Evolutionary conservation across 495 filamentous ascomycete genomes (phyloP).

Genomic region (Neurospora sublineolata): DNA sequence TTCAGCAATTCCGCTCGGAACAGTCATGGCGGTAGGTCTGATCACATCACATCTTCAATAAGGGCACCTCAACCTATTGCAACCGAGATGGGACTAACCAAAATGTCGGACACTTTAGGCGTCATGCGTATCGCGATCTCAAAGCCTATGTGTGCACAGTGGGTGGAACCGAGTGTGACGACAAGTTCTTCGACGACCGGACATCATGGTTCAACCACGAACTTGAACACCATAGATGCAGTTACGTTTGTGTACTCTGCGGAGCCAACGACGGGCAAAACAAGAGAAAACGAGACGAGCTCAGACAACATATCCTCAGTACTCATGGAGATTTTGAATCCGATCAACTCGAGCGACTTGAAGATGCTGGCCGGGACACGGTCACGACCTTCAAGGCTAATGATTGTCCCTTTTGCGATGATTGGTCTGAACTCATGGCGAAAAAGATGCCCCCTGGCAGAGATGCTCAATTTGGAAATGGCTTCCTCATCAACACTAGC

Average conservation of each 20-base stretch:
- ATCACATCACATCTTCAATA: neutral
- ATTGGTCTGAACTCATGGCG: neutral
- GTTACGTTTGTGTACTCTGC: conserved; percentile 19
- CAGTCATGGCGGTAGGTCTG: conserved; percentile 10
- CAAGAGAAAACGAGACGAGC: neutral
- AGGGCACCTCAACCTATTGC: neutral
- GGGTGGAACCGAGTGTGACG: conserved; percentile 12
- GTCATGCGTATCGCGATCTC: conserved; percentile 24
- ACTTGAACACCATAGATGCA: conserved; percentile 15
- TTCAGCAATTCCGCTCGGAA: conserved; percentile 12
- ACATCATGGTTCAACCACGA: conserved; percentile 26
- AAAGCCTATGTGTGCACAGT: conserved; percentile 25
- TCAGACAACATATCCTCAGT: neutral
- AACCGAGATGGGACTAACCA: neutral
- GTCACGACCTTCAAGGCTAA: neutral
- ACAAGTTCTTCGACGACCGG: conserved; percentile 13
- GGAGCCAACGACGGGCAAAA: neutral
- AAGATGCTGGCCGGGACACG: neutral
- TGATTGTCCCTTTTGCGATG: conserved; percentile 8
- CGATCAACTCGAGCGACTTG: neutral
- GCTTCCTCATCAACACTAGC: neutral
- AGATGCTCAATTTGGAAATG: neutral
- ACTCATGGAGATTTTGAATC: neutral
- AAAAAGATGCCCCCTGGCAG: neutral
- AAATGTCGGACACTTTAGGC: neutral